Base-by-base conservation (phyloP, 441 rosid genomes). In the Populus hybrid region DNA sequence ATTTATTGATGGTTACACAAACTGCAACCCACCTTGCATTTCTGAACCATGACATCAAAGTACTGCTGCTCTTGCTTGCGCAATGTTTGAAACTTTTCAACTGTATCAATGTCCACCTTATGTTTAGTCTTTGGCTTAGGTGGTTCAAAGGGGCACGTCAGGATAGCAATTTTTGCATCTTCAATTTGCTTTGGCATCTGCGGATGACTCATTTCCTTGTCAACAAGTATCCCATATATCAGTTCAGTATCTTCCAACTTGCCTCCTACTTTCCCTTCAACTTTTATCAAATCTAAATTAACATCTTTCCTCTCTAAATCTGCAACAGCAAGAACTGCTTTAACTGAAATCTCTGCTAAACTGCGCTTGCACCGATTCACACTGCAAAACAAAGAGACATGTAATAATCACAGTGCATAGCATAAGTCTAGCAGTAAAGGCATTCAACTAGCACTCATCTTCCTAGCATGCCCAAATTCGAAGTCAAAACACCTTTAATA, bases 91-190 rank as follows among this genome's bases (percentile, higher is more conserved):
- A 96, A 96, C 90, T 93, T 96, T 78, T 97, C 99, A 75, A 97
- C 98, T 0, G 94, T 90, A 84, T 97, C 98, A 81, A 97, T 94
- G 73, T 97, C 99, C 83, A 94, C 97, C 98, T 97, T 94, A 89
- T 97, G 98, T 72, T 94, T 94, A 67, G 99, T 97, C 87, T 94
- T 94, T 3, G 98, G 98, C 90, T 96, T 96, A 1, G 99, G 98
- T 67, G 98, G 98, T 87, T 94, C 98, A 86, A 96, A 94, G 34
- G 98, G 94, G 83, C 98, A 94, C 18, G 99, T 94, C 90, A 94
- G 83, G 76, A 96, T 94, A 77, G 98, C 98, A 90, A 96, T 96
- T 83, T 91, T 94, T 0, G 98, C 98, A 85, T 96, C 94, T 85
- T 90, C 88, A 84, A 94, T 93, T 68, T 70, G 83, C 86, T 96